Base-by-base conservation (phyloP, 2,329 filamentous ascomycete species). In the Tolypocladium capitatum region DNA sequence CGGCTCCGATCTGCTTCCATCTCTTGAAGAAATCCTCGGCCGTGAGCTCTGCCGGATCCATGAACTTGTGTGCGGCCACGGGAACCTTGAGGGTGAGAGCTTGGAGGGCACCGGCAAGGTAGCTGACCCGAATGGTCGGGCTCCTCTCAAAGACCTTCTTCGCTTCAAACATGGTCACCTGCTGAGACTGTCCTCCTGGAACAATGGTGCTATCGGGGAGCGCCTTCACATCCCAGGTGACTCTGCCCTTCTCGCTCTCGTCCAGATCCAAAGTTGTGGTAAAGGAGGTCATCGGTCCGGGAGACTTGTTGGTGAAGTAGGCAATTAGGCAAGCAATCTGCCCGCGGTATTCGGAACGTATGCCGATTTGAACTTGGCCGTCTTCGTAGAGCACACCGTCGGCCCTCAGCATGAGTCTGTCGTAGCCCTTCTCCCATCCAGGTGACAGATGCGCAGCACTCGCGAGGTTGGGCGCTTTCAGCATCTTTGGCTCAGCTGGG, bases 21-120 rank as follows among this genome's bases (percentile, higher is more conserved):
- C 94, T 77, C 73, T 94, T 96, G 78, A 98, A 98, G 68, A 97
- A 98, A 62, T 98, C 92, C 46, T 98, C 92, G 0, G 84, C 81
- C 7, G 79, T 79, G 35, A 98, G 72, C 48, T 92, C 84, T 0
- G 92, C 90, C 0, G 86, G 80, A 53, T 96, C 90, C 89, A 97
- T 96, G 61, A 95, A 98, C 63, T 96, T 95, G 67, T 97, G 91
- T 47, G 91, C 78, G 0, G 86, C 73, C 4, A 98, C 78, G 0
- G 92, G 92, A 5, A 98, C 74, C 64, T 94, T 91, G 36, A 98
- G 71, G 0, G 92, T 98, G 35, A 97, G 72, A 1, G 88, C 91
- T 65, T 98, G 92, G 48, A 98, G 71, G 2, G 92, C 87, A 52
- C 92, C 94, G 1, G 92, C 91, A 42, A 98, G 77, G 64, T 97